Evolutionary conservation across 345 rosid species (phyloP).

Genomic region (Theobroma cacao): DNA sequence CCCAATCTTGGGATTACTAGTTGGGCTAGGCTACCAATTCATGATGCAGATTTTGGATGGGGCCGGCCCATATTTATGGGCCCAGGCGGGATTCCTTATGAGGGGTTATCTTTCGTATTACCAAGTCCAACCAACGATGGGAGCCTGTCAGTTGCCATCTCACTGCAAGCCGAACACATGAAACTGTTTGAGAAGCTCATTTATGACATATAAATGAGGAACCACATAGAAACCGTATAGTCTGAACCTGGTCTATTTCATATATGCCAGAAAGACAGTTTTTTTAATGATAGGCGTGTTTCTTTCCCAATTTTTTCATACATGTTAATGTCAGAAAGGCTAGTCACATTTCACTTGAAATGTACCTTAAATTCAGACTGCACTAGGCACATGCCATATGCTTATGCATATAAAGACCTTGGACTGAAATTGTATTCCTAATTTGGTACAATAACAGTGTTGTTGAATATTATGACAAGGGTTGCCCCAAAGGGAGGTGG

Average conservation of each 20-base stretch:
- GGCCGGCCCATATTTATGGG: constrained; percentile 94
- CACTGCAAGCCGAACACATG: constrained; percentile 79
- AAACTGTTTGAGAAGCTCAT: constrained; percentile 64
- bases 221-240: not conserved
- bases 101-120: constrained; percentile 71
- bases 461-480: not conserved
- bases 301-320: not conserved
- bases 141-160: constrained; percentile 73
- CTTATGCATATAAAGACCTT: not conserved
- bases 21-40: constrained; percentile 84
- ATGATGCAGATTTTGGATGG: constrained; percentile 95
- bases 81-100: constrained; percentile 82
- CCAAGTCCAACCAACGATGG: constrained; percentile 83
- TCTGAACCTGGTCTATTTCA: not conserved
- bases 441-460: not conserved
- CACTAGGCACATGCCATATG: not conserved
- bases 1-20: constrained; percentile 90
- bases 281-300: not conserved
- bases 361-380: not conserved
- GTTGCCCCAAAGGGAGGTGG: too few species aligned
- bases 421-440: not conserved
- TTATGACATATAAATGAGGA: constrained; percentile 33
- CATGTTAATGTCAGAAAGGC: not conserved
- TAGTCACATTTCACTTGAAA: constrained; percentile 7
- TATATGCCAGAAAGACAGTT: not conserved